Percentiles rank a stretch among this genome's conserved stretches.
Conservation (phyloP, 768 basidiomycete species). For the Austroboletus eburneus region DNA sequence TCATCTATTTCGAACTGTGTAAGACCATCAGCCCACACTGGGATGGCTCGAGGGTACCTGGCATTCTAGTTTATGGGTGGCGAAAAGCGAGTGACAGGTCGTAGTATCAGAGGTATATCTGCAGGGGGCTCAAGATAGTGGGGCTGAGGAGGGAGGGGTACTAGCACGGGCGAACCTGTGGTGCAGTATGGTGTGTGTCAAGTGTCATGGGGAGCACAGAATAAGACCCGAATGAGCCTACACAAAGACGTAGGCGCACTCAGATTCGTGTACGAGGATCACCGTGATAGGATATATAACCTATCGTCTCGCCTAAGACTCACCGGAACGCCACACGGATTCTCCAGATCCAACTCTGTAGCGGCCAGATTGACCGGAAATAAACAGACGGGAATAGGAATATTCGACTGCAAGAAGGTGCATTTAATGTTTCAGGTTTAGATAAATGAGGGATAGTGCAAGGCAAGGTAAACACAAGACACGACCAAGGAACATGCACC, state of each 20-base stretch:
- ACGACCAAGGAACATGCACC: conserved; percentile 12
- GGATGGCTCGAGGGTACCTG: conserved; percentile 9
- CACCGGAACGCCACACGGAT: conserved; percentile 14
- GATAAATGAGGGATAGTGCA: conserved; percentile 28
- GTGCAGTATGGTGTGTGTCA: not conserved
- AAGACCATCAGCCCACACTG: not conserved
- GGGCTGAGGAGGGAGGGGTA: not conserved
- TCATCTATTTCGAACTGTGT: conserved; percentile 3
- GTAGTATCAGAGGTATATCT: not conserved
- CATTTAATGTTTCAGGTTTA: conserved; percentile 22
- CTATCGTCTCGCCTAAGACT: conserved; percentile 2
- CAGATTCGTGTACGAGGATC: conserved; percentile 3
- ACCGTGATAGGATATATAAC: conserved; percentile 27
- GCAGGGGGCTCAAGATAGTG: not conserved
- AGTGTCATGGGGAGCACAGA: conserved; percentile 9
- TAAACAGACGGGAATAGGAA: conserved; percentile 10
- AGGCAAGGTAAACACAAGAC: conserved; percentile 16
- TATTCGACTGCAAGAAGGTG: conserved; percentile 12
- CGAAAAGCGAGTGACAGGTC: no score
- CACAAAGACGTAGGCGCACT: conserved; percentile 6
- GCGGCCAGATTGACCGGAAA: conserved; percentile 6
- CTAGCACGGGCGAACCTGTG: not conserved
- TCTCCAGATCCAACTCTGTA: conserved; percentile 1
- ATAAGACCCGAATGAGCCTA: conserved; percentile 4
- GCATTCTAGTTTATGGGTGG: conserved; percentile 6